These are phyloP conservation scores for Ceratocystis papillata DNA, from an alignment of 2,329 filamentous ascomycete species.

Conservation along the genomic window DNA sequence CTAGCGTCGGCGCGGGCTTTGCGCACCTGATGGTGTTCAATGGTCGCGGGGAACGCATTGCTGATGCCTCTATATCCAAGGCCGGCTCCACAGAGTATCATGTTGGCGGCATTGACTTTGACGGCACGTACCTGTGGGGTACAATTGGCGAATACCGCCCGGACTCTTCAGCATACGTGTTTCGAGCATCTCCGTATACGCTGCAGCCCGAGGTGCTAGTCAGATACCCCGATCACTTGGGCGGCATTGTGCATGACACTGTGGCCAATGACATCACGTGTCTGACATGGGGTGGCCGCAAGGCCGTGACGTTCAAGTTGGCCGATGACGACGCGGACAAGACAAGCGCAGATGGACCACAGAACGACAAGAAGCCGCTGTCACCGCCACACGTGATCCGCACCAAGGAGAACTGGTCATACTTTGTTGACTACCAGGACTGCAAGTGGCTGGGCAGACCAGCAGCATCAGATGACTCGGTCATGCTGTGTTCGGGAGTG, in stretches of 20 bases:
- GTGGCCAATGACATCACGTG: slow-evolving; percentile 32
- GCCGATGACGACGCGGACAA: background rate
- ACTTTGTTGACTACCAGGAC: slow-evolving; percentile 42
- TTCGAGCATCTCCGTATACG: slow-evolving; percentile 33
- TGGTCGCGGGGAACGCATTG: slow-evolving; percentile 34
- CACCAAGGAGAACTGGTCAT: slow-evolving; percentile 33
- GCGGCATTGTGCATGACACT: slow-evolving; percentile 38
- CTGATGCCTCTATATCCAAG: slow-evolving; percentile 36
- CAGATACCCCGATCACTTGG: slow-evolving; percentile 36
- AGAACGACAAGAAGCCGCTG: background rate
- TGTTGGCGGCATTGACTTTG: slow-evolving; percentile 40
- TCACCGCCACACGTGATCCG: slow-evolving; percentile 23
- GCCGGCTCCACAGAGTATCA: slow-evolving; percentile 36
- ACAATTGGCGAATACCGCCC: slow-evolving; percentile 40
- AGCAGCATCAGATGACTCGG: slow-evolving; percentile 30
- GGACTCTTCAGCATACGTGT: slow-evolving; percentile 37
- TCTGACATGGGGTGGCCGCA: slow-evolving; percentile 39
- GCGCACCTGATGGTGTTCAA: slow-evolving; percentile 39
- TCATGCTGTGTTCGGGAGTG: slow-evolving; percentile 41
- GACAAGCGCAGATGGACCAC: background rate
- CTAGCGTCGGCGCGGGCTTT: slow-evolving; percentile 36
- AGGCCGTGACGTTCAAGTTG: slow-evolving; percentile 34
- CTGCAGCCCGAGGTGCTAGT: slow-evolving; percentile 33
- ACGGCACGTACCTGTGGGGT: slow-evolving; percentile 39
- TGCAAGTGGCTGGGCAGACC: slow-evolving; percentile 41